Evolutionary conservation across 306 rosid species (phyloP).

Genomic region (Prunus mongolica): DNA sequence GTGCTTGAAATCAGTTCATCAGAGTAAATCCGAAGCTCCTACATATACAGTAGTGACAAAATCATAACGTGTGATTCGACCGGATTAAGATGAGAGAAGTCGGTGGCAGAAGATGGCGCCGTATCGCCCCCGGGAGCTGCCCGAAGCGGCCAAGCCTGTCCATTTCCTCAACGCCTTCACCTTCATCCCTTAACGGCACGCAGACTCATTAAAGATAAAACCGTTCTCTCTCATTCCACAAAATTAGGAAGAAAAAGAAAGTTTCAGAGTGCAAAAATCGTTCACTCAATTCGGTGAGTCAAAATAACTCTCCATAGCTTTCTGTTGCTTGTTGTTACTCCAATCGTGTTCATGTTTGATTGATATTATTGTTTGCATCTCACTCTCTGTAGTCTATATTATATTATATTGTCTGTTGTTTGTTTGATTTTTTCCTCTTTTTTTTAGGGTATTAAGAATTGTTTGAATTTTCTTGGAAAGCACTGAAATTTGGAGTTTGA

Average conservation of each 20-base stretch:
- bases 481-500: neutral
- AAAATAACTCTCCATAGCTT: neutral
- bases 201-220: neutral
- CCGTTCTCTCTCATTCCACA: neutral
- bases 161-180: neutral
- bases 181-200: neutral
- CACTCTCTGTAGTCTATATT: no score
- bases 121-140: slow-evolving; percentile 10
- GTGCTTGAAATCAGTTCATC: neutral
- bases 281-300: slow-evolving; percentile 18
- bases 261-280: neutral
- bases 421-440: no score
- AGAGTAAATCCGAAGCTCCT: neutral
- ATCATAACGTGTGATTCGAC: neutral
- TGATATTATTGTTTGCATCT: no score
- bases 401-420: no score
- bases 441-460: neutral
- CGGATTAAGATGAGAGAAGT: neutral
- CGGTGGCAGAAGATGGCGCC: neutral
- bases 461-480: neutral
- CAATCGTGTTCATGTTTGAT: neutral
- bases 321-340: neutral
- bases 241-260: neutral
- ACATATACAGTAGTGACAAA: neutral
- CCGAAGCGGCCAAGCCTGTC: neutral